Evolutionary conservation across 2,329 filamentous ascomycete species (phyloP).

Genomic region (Paecilomyces dactylethromorphus): DNA sequence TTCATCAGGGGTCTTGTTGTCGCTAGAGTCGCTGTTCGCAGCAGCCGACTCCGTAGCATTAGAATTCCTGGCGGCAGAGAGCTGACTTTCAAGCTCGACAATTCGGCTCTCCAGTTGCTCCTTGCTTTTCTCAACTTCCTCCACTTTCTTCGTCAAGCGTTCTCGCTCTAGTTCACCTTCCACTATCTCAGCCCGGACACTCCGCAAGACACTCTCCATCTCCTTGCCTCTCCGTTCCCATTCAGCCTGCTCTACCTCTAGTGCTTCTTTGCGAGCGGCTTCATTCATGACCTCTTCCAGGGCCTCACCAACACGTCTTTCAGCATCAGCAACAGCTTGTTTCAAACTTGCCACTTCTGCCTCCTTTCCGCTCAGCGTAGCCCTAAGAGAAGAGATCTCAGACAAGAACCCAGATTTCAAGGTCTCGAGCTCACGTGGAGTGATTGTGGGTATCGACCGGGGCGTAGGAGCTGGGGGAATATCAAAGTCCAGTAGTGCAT

Average conservation of each 20-base stretch:
- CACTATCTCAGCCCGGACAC: conserved; percentile 75
- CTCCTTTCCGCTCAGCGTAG: conserved; percentile 85
- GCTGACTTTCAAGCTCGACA: conserved; percentile 41
- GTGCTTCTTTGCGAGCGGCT: conserved; percentile 60
- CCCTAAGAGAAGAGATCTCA: conserved; percentile 89
- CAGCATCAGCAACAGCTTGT: conserved; percentile 79
- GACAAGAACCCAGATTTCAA: conserved; percentile 87
- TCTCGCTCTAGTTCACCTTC: conserved; percentile 74
- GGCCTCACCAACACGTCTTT: conserved; percentile 82
- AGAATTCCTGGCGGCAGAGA: conserved; percentile 35
- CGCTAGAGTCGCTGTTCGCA: conserved; percentile 13
- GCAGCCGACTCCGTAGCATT: conserved; percentile 20
- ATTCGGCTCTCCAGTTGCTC: conserved; percentile 40
- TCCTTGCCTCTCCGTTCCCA: conserved; percentile 83
- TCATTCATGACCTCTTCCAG: conserved; percentile 79
- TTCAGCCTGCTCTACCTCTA: conserved; percentile 67
- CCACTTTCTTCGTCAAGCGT: conserved; percentile 65
- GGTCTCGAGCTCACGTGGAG: conserved; percentile 84
- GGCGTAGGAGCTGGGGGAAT: conserved; percentile 91
- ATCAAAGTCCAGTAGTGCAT: conserved; percentile 80
- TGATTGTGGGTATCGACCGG: conserved; percentile 82
- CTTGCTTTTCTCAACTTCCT: conserved; percentile 62
- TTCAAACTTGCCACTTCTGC: conserved; percentile 85
- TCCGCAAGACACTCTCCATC: conserved; percentile 73
- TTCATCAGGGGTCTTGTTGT: conserved; percentile 38